Base-by-base conservation (phyloP, 1,139 yeast species). In the Hansenula anomala region DNA sequence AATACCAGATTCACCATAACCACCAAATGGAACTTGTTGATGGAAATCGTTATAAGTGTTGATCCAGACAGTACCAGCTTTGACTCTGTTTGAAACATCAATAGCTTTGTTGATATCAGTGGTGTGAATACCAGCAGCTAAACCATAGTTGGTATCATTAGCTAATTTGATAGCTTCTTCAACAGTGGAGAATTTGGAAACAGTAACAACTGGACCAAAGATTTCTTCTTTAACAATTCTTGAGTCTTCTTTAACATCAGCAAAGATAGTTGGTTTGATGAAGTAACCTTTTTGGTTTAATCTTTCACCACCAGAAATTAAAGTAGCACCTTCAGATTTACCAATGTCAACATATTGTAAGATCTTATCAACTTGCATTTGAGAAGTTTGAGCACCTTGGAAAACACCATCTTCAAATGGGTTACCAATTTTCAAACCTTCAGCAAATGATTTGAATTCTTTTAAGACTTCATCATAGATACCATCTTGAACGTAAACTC, bases 201-300 rank as follows among this genome's bases (percentile, higher is more conserved):
- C 70, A 24, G 84, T 75, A 41, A 80, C 84, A 44, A 82, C 81
- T 25, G 90, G 90, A 36, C 90, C 96, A 54, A 88, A 88, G 40
- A 89, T 85, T 65, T 87, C 96, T 48, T 85, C 94, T 52, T 67
- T 71, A 43, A 80, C 82, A 52, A 85, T 80, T 48, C 67, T 66
- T 79, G 80, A 76, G 47, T 75, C 70, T 56, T 78, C 85, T 31
- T 67, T 71, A 47, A 85, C 83, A 56, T 83, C 87, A 38, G 81
- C 80, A 53, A 87, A 81, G 43, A 87, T 77, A 42, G 92, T 85
- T 54, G 95, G 95, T 57, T 75, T 73, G 47, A 85, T 67, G 57
- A 81, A 86, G 65, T 71, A 83, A 51, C 94, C 92, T 60, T 78
- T 81, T 37, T 55, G 53, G 30, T 70, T 71, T 41, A 58, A 55